Conservation (phyloP, 768 basidiomycete genomes). For the Russula abietina region DNA sequence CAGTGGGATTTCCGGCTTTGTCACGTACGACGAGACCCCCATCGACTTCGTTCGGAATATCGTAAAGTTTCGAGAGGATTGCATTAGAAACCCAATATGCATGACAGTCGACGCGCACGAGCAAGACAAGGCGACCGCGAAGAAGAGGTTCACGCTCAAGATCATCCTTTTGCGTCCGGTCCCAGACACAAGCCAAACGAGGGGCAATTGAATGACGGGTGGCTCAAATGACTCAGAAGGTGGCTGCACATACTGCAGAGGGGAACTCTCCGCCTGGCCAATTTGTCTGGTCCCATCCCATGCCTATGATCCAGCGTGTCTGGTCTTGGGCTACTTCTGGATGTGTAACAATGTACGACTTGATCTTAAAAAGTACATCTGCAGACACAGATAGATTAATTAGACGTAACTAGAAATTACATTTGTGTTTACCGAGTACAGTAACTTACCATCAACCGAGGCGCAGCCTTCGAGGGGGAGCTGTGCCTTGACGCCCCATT, state of each 20-base stretch:
- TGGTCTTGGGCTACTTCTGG: conserved; percentile 50
- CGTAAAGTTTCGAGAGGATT: conserved; percentile 57
- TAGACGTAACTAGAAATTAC: not conserved
- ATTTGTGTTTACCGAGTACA: not conserved
- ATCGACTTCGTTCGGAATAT: conserved; percentile 55
- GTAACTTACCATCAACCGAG: conserved; percentile 59
- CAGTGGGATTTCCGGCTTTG: conserved; percentile 57
- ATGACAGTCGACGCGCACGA: conserved; percentile 80
- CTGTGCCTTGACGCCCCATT: conserved; percentile 65
- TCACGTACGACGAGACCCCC: conserved; percentile 74
- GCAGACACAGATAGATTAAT: conserved; percentile 4
- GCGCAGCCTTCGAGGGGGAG: conserved; percentile 52
- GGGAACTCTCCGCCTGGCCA: conserved; percentile 59
- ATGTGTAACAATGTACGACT: conserved; percentile 49
- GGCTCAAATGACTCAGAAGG: not conserved
- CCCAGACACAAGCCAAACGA: not conserved
- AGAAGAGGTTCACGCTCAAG: conserved; percentile 66
- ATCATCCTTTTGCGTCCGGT: conserved; percentile 46
- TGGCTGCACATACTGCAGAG: conserved; percentile 47
- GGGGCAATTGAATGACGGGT: not conserved
- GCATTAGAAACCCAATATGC: conserved; percentile 80
- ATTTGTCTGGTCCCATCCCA: conserved; percentile 92
- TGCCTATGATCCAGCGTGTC: conserved; percentile 69
- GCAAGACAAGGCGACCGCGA: conserved; percentile 59
- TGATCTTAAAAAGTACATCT: conserved; percentile 63